Conservation (phyloP, 495 filamentous ascomycete genomes). For the Tuber melanosporum region DNA sequence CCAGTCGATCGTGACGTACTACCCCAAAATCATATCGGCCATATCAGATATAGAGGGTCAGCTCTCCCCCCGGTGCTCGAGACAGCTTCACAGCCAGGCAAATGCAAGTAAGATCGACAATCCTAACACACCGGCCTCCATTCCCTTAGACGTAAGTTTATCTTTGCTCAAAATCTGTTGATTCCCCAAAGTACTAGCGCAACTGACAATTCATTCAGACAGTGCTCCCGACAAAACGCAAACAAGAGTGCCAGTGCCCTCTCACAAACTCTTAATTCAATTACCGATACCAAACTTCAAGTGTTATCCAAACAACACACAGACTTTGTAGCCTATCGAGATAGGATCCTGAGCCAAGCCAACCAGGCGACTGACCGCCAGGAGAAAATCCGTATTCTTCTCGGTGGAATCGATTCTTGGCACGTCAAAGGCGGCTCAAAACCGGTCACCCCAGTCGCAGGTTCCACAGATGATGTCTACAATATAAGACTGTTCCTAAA, state of each 20-base stretch:
- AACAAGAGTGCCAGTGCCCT: constrained; percentile 40
- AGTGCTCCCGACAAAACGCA: background rate
- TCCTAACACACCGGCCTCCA: background rate
- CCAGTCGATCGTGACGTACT: background rate
- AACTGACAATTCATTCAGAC: background rate
- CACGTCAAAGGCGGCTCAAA: background rate
- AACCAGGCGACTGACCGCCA: constrained; percentile 39
- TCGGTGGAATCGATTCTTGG: constrained; percentile 45
- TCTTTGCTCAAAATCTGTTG: background rate
- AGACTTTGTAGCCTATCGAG: constrained; percentile 49
- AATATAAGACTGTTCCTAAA: constrained; percentile 19
- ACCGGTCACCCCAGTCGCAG: constrained; percentile 6
- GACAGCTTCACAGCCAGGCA: background rate
- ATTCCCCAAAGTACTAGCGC: background rate
- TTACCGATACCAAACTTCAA: constrained; percentile 59
- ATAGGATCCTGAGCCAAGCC: constrained; percentile 38
- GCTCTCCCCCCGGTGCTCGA: background rate
- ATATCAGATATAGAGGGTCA: background rate
- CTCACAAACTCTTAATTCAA: constrained; percentile 61
- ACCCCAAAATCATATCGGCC: background rate
- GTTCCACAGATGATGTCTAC: constrained; percentile 20
- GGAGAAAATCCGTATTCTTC: constrained; percentile 43
- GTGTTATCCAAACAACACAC: constrained; percentile 56
- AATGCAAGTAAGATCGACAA: background rate
- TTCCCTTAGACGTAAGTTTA: background rate